phyloP scores from a whole-genome alignment of 2,329 filamentous ascomycete species.

The Dothistroma septosporum region DNA sequence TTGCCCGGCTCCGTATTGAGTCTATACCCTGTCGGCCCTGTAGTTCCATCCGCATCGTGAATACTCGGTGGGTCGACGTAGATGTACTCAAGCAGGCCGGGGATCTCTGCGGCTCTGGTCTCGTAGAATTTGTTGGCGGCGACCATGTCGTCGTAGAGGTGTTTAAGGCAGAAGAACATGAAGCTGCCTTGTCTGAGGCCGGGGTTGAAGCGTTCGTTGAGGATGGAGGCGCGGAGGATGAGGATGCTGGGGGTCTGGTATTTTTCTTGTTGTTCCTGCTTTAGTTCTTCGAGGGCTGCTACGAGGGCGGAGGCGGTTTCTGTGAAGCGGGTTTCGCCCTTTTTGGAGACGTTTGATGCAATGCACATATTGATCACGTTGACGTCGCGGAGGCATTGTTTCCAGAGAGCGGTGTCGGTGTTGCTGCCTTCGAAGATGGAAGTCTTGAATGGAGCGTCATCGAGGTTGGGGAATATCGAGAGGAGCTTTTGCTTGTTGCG shows the following conservation, averaged over 20 bases:
- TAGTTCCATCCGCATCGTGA: neutral
- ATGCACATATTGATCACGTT: conserved; percentile 29
- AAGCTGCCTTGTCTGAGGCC: neutral
- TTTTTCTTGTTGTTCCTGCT: neutral
- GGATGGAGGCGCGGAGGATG: conserved; percentile 11
- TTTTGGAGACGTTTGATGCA: conserved; percentile 17
- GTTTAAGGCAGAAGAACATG: neutral
- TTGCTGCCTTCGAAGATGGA: conserved; percentile 42
- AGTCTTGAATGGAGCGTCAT: conserved; percentile 10
- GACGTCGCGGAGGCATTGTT: conserved; percentile 15
- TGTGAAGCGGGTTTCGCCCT: conserved; percentile 6
- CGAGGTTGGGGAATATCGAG: conserved; percentile 22
- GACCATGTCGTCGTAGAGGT: neutral
- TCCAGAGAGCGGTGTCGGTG: conserved; percentile 11
- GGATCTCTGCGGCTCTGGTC: neutral
- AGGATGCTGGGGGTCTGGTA: conserved; percentile 17
- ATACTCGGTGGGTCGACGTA: neutral
- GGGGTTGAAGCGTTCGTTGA: conserved; percentile 8
- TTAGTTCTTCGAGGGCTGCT: conserved; percentile 4
- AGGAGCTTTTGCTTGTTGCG: conserved; percentile 24
- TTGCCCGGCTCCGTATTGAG: neutral
- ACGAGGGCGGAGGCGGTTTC: conserved; percentile 19
- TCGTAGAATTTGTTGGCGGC: neutral
- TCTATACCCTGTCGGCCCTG: neutral
- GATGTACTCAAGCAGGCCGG: neutral